A percentile compares a stretch with the other conserved stretches of the same genome.
Evolutionary conservation across 352 stramenopile species (phyloP).

Genomic region (Hyphochytrium catenoides): DNA sequence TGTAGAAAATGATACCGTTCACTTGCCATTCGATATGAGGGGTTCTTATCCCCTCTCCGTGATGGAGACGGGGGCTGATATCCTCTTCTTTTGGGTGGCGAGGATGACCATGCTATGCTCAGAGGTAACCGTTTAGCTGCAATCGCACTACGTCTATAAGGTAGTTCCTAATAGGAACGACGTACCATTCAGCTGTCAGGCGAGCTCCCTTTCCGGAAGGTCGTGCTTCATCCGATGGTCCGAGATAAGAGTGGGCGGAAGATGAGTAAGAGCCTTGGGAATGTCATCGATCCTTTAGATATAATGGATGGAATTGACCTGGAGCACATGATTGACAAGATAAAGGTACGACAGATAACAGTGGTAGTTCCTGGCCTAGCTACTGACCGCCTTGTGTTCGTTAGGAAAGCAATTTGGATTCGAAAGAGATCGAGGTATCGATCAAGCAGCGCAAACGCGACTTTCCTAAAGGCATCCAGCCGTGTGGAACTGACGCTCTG

Average conservation of each 20-base stretch:
- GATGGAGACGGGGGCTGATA: conserved; percentile 85
- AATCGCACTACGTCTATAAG: too few relatives aligned
- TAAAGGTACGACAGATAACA: conserved; percentile 26
- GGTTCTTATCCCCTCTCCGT: conserved; percentile 30
- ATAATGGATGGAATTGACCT: conserved; percentile 91
- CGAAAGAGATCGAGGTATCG: conserved; percentile 81
- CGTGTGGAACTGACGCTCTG: conserved; percentile 91
- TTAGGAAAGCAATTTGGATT: conserved; percentile 45
- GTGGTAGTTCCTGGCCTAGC: background rate
- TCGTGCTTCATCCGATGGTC: conserved; percentile 99
- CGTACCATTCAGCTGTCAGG: conserved; percentile 42
- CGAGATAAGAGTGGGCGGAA: conserved; percentile 96
- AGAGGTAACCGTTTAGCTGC: too few relatives aligned
- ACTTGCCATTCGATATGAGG: conserved; percentile 4
- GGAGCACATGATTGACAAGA: conserved; percentile 67
- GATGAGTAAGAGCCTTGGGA: conserved; percentile 99
- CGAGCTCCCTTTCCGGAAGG: conserved; percentile 88
- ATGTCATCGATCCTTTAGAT: conserved; percentile 97
- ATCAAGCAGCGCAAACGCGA: conserved; percentile 85
- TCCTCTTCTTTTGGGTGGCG: conserved; percentile 99
- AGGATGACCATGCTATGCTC: conserved; percentile 99
- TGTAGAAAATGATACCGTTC: too few relatives aligned
- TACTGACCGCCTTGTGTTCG: background rate
- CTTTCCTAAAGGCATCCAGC: conserved; percentile 94
- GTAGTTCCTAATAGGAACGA: too few relatives aligned